Evolutionary conservation across 2,329 filamentous ascomycete genomes (phyloP), one percentile per base, ranked within the genome.

Genomic region (Epichloe festucae): DNA sequence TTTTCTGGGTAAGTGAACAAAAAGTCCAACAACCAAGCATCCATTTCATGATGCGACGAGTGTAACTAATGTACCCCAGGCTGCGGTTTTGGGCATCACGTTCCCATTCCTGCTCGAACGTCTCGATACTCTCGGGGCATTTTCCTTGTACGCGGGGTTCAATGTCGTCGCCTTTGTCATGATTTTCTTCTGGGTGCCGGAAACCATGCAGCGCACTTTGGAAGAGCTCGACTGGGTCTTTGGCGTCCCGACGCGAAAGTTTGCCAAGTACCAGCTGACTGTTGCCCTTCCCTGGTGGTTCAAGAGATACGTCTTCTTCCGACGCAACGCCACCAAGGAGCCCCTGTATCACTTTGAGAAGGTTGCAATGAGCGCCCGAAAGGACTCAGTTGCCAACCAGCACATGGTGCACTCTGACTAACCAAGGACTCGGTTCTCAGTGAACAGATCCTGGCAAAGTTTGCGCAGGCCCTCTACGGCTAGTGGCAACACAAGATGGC

Each of bases 161-260:
- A 81, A 81, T 56, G 58, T 76, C 0, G 59, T 77, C 2, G 77
- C 76, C 1, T 72, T 79, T 48, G 49, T 75, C 49, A 72, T 80
- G 65, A 78, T 81, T 52, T 77, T 79, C 57, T 63, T 66, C 56
- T 63, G 61, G 52, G 66, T 68, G 2, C 65, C 65, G 0, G 78
- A 81, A 61, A 82, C 78, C 0, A 81, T 79, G 67, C 74, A 73
- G 58, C 67, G 68, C 49, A 73, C 70, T 0, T 67, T 76, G 4
- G 73, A 75, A 59, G 73, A 75, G 57, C 69, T 77, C 53, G 73
- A 77, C 62, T 73, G 69, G 53, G 70, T 76, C 50, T 77, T 76
- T 36, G 70, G 67, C 10, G 72, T 75, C 1, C 70, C 72, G n/a
- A 64, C 64, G 36, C 58, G 63, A 57, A 70, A 66, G 54, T 74